Evolutionary conservation across 129 eudicot genomes (phyloP).

Genomic region (Kitagawia praeruptora): DNA sequence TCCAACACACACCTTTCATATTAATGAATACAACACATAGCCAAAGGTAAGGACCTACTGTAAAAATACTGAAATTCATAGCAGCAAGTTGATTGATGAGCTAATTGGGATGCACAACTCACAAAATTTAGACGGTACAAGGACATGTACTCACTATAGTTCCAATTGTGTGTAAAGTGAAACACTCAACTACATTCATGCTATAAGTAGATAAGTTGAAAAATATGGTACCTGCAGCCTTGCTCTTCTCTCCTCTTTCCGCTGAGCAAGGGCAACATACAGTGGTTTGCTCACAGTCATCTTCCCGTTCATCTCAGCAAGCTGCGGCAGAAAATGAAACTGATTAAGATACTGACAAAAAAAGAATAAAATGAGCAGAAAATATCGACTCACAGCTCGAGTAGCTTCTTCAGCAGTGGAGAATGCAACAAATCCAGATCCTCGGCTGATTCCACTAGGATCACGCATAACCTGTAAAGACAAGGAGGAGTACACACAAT

Average conservation of each 20-base stretch:
- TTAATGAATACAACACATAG: background rate
- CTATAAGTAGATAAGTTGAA: background rate
- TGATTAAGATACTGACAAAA: background rate
- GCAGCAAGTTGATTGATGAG: background rate
- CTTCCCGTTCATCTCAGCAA: slow-evolving; percentile 74
- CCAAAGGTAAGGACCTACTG: background rate
- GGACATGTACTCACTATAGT: background rate
- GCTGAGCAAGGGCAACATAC: slow-evolving; percentile 75
- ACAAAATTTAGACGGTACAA: background rate
- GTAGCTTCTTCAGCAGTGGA: slow-evolving; percentile 69
- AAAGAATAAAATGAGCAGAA: background rate
- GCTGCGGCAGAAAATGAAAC: slow-evolving; percentile 22
- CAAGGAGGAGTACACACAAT: background rate
- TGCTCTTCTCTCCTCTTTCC: slow-evolving; percentile 76
- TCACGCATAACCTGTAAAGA: slow-evolving; percentile 63
- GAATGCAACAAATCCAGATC: slow-evolving; percentile 86
- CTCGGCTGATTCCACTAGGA: slow-evolving; percentile 69
- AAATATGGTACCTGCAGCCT: slow-evolving; percentile 68
- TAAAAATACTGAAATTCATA: background rate
- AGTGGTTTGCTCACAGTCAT: slow-evolving; percentile 81
- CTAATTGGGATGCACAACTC: background rate
- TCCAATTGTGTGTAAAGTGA: background rate
- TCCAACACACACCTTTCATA: no score
- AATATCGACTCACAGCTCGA: slow-evolving; percentile 54
- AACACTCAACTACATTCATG: background rate